Conservation (phyloP, 2,329 filamentous ascomycete species). For the Stachybotrys chartarum region DNA sequence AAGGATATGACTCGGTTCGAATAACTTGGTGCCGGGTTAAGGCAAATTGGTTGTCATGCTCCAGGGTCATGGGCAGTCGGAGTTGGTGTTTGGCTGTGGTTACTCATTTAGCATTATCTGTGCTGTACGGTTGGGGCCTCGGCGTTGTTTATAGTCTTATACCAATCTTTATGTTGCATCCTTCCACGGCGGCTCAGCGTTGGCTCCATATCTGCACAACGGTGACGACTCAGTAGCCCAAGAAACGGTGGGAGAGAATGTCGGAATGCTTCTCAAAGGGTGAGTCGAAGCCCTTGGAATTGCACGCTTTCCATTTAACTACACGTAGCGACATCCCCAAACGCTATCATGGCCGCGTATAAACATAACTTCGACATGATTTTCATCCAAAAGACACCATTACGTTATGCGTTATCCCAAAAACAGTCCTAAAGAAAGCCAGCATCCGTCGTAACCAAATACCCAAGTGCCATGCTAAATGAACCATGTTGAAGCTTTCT, state of each 20-base stretch:
- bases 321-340: not conserved
- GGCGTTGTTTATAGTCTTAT: no score
- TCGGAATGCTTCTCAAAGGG: no score
- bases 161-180: no score
- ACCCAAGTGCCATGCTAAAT: not conserved
- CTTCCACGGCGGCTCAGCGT: no score
- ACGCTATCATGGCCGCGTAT: not conserved
- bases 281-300: not conserved
- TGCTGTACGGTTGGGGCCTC: no score
- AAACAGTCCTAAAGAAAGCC: not conserved
- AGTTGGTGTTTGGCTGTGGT: not conserved
- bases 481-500: not conserved
- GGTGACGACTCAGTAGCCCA: no score
- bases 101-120: no score
- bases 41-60: not conserved
- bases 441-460: not conserved
- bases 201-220: no score
- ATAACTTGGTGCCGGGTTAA: not conserved
- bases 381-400: not conserved
- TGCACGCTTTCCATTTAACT: not conserved
- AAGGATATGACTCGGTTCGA: not conserved
- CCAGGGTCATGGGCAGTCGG: not conserved
- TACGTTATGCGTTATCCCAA: not conserved
- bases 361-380: not conserved
- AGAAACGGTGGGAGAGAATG: no score